Evolutionary conservation across 164 flowering plant species (phyloP).

Genomic region (Saururus chinensis): DNA sequence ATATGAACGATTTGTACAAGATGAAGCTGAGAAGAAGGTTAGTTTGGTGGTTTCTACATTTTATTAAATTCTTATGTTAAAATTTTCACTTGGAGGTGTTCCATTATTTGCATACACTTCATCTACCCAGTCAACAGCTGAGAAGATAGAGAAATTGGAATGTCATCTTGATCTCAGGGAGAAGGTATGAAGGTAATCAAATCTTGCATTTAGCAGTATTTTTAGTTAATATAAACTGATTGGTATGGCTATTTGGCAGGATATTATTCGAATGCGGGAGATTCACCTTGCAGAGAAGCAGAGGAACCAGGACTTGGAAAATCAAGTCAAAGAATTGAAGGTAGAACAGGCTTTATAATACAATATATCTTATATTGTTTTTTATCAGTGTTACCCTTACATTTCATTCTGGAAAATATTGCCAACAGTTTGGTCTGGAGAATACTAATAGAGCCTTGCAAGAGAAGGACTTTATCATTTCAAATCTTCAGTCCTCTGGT

Average conservation of each 20-base stretch:
- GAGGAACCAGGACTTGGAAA: slow-evolving; percentile 39
- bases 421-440: slow-evolving; percentile 44
- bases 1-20: slow-evolving; percentile 63
- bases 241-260: slow-evolving; percentile 23
- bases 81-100: too few species aligned
- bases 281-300: slow-evolving; percentile 61
- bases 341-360: slow-evolving; percentile 20
- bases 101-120: neutral
- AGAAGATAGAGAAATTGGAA: slow-evolving; percentile 67
- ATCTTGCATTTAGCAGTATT: neutral
- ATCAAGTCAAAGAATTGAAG: slow-evolving; percentile 65
- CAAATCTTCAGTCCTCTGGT: slow-evolving; percentile 59
- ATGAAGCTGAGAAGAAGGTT: slow-evolving; percentile 82
- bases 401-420: neutral
- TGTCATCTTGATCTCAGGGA: slow-evolving; percentile 41
- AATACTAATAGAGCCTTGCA: slow-evolving; percentile 35
- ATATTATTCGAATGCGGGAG: slow-evolving; percentile 44
- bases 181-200: slow-evolving; percentile 30
- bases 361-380: too few species aligned
- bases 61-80: neutral
- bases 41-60: neutral
- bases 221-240: neutral
- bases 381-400: too few species aligned
- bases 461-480: slow-evolving; percentile 60
- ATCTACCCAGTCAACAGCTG: slow-evolving; percentile 46